Evolutionary conservation across 164 flowering plant genomes (phyloP), one percentile per base, ranked within the genome.

Genomic region (Piper longum): DNA sequence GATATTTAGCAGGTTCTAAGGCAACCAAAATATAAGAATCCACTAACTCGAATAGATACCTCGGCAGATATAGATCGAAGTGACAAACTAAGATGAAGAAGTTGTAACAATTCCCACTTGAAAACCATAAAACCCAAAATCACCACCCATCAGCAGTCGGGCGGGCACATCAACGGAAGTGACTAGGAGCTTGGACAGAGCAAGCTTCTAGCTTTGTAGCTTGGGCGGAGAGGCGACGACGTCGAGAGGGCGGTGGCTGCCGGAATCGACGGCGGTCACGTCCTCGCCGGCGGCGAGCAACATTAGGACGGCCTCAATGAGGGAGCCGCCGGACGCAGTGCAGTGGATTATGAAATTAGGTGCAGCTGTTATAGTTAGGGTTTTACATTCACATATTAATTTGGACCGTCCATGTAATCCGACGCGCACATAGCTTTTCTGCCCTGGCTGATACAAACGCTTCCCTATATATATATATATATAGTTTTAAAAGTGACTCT

Each of bases 281-380:
- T 89, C 86, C 16, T 90, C 96, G 17, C 98, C 98, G 0, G 91
- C 85, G 4, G 67, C 74, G 57, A 92, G 62, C 65, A 92, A 86
- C 67, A 86, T 62, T 57, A 78, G 83, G 61, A 85, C 93, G 17
- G 71, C 83, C 44, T 87, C 91, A 26, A 79, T 70, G 14, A 64
- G 66, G 58, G 98, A 83, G 17, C 96, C 96, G 45, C 98, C 89
- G 0, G 96, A 87, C 4, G 96, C 88, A 40, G 96, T 96, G 74
- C 93, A 92, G 68, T 92, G 98, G 66, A 92, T n/a, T n/a, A n/a
- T n/a, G n/a, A n/a, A n/a, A n/a, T n/a, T n/a, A n/a, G n/a, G n/a
- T n/a, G n/a, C n/a, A n/a, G n/a, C n/a, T n/a, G n/a, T n/a, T n/a
- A n/a, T n/a, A n/a, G n/a, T n/a, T n/a, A n/a, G n/a, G n/a, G n/a